Conservation (phyloP, 257 asterid species). For the Plantago major region DNA sequence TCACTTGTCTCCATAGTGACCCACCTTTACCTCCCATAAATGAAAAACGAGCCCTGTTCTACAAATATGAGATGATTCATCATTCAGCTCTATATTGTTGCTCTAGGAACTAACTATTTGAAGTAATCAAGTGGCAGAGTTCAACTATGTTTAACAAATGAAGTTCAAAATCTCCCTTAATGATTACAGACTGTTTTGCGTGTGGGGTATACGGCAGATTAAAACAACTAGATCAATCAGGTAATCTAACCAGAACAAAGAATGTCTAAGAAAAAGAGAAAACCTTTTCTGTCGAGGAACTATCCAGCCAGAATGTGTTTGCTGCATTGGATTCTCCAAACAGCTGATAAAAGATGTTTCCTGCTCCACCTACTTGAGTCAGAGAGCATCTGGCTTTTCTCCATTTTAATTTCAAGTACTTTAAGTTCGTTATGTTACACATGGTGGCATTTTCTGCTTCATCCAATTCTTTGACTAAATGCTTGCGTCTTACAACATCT, state of each 20-base stretch:
- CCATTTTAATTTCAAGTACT: constrained; percentile 71
- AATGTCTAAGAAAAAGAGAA: constrained; percentile 13
- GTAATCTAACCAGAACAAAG: too few species aligned
- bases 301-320: constrained; percentile 93
- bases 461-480: constrained; percentile 42
- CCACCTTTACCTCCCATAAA: constrained; percentile 99
- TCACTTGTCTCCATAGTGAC: constrained; percentile 82
- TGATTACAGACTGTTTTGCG: too few species aligned
- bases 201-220: too few species aligned
- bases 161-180: too few species aligned
- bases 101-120: not conserved
- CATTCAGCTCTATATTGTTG: constrained; percentile 22
- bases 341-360: constrained; percentile 52
- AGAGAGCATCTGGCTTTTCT: constrained; percentile 53
- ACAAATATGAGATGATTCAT: constrained; percentile 32
- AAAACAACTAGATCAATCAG: not conserved
- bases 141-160: too few species aligned
- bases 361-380: constrained; percentile 81
- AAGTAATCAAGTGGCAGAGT: not conserved
- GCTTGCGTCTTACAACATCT: constrained; percentile 39
- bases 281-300: constrained; percentile 93
- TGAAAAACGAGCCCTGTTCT: constrained; percentile 99
- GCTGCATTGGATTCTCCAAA: constrained; percentile 59
- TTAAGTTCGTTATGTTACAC: constrained; percentile 28
- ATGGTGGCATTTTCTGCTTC: constrained; percentile 29